Conservation (phyloP, 768 basidiomycete species). For the Amanita muscaria region DNA sequence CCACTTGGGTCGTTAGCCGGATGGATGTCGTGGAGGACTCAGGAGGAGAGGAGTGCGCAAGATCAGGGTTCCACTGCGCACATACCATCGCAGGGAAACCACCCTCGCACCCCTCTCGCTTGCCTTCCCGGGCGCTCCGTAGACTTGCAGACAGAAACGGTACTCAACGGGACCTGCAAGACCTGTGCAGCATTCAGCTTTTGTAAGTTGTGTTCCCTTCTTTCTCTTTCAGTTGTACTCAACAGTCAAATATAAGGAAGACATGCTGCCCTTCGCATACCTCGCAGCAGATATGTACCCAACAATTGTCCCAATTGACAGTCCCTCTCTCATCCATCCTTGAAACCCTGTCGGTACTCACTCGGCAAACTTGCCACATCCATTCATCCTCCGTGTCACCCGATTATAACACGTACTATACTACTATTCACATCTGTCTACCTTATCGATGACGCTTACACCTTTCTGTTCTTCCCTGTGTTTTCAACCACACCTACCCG, state of each 20-base stretch:
- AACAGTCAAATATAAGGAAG: slow-evolving; percentile 41
- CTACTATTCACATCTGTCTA: slow-evolving; percentile 46
- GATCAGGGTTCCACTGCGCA: no score
- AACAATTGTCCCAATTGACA: slow-evolving; percentile 52
- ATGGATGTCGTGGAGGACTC: no score
- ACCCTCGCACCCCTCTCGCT: no score
- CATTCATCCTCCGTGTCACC: slow-evolving; percentile 14
- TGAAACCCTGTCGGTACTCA: slow-evolving; percentile 57
- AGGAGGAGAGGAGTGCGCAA: no score
- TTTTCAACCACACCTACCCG: slow-evolving; percentile 66
- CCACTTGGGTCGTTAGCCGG: no score
- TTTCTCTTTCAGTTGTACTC: slow-evolving; percentile 1
- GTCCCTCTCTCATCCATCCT: slow-evolving; percentile 64
- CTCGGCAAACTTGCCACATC: slow-evolving; percentile 15
- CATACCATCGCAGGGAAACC: no score
- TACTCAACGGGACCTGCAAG: slow-evolving; percentile 60
- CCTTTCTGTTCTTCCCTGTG: slow-evolving; percentile 59
- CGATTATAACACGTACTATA: slow-evolving; percentile 19
- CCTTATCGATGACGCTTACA: slow-evolving; percentile 60
- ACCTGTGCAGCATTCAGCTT: slow-evolving; percentile 55
- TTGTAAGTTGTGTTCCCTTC: slow-evolving; percentile 2
- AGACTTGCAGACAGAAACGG: slow-evolving; percentile 66
- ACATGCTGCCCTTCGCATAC: slow-evolving; percentile 65
- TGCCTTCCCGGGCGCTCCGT: no score
- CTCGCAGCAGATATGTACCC: slow-evolving; percentile 51